These are phyloP conservation scores for Fusarium sp. DNA, from an alignment of 2,329 filamentous ascomycete genomes.

Conservation along the genomic window DNA sequence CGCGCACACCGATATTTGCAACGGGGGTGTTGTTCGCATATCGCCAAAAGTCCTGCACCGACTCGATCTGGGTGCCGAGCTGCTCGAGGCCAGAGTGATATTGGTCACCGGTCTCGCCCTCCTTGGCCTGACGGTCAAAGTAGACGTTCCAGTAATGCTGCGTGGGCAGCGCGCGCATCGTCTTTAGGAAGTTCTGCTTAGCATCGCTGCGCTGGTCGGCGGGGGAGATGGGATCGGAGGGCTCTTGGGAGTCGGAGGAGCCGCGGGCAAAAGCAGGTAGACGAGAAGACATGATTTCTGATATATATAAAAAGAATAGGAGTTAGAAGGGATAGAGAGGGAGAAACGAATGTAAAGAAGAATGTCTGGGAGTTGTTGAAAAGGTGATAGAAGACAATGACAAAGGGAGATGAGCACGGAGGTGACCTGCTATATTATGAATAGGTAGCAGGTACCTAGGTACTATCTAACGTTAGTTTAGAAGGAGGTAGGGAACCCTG, in stretches of 20 bases:
- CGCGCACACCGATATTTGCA: slow-evolving; percentile 80
- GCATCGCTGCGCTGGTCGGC: slow-evolving; percentile 81
- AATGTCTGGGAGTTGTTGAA: slow-evolving; percentile 7
- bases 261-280: slow-evolving; percentile 72
- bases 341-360: slow-evolving; percentile 32
- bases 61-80: slow-evolving; percentile 77
- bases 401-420: slow-evolving; percentile 32
- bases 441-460: neutral
- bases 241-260: slow-evolving; percentile 71
- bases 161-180: slow-evolving; percentile 78
- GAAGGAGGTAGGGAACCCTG: slow-evolving; percentile 19
- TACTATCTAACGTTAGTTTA: too few species aligned
- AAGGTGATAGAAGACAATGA: slow-evolving; percentile 13
- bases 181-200: slow-evolving; percentile 85
- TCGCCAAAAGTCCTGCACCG: slow-evolving; percentile 86
- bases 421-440: neutral
- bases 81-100: slow-evolving; percentile 72
- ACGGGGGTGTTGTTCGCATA: slow-evolving; percentile 86
- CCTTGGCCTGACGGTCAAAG: slow-evolving; percentile 68
- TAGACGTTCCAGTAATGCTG: slow-evolving; percentile 85
- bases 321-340: neutral
- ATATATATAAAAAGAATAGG: too few species aligned
- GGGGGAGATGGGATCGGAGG: slow-evolving; percentile 73
- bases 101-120: slow-evolving; percentile 56
- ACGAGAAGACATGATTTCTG: slow-evolving; percentile 65